A percentile compares a stretch with the other conserved stretches of the same genome.
phyloP scores from a whole-genome alignment of 495 filamentous ascomycete genomes.

The Xanthoparmelia taractica region DNA sequence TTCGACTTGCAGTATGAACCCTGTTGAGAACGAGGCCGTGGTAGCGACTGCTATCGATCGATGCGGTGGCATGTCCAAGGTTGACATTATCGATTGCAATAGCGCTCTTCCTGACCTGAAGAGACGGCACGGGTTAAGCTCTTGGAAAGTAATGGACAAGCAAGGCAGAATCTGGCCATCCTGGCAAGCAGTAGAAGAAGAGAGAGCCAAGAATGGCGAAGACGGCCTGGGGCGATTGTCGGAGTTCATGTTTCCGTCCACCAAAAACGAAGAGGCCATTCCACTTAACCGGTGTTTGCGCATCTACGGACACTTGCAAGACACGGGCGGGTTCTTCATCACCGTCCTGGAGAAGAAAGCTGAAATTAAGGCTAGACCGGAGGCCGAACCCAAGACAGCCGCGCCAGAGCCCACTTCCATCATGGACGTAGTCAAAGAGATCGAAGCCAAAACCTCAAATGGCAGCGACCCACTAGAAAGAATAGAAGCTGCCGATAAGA shows the following conservation, averaged over 20 bases:
- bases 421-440: conserved; percentile 48
- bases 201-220: conserved; percentile 47
- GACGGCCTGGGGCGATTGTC: conserved; percentile 56
- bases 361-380: conserved; percentile 79
- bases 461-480: conserved; percentile 39
- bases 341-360: conserved; percentile 81
- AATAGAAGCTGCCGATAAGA: conserved; percentile 43
- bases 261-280: conserved; percentile 40
- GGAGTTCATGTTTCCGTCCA: conserved; percentile 76
- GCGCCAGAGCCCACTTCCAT: conserved; percentile 42
- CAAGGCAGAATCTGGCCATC: conserved; percentile 63
- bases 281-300: conserved; percentile 85
- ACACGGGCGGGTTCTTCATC: conserved; percentile 97
- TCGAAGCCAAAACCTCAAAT: conserved; percentile 42
- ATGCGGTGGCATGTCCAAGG: conserved; percentile 76
- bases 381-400: conserved; percentile 52
- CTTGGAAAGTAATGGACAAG: conserved; percentile 87
- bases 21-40: conserved; percentile 95
- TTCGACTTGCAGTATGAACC: conserved; percentile 97
- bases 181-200: conserved; percentile 67
- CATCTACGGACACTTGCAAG: conserved; percentile 88
- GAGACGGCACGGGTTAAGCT: conserved; percentile 59
- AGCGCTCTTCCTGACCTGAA: conserved; percentile 68
- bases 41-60: conserved; percentile 76
- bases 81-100: conserved; percentile 75